Conservation (phyloP, 208 protist species). For the Trypanosoma lewisi region DNA sequence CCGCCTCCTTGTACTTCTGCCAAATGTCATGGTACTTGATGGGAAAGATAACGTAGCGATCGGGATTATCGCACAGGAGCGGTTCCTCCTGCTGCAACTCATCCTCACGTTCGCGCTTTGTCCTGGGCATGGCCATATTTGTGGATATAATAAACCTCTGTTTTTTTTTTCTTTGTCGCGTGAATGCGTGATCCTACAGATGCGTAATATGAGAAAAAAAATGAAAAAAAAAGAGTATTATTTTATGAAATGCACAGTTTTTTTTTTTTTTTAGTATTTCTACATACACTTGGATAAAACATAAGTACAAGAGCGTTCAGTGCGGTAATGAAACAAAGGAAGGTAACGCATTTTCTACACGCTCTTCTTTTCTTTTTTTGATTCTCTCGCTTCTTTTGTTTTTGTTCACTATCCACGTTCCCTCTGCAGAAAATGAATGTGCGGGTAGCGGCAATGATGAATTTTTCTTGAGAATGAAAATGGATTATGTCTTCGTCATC, state of each 20-base stretch:
- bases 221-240: no score
- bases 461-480: no score
- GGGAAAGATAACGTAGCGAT: constrained; percentile 98
- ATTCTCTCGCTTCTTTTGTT: background rate
- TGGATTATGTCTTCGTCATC: no score
- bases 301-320: background rate
- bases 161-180: background rate
- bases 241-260: no score
- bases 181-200: background rate
- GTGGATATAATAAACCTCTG: no score
- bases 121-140: background rate
- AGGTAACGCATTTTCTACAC: background rate
- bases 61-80: constrained; percentile 94
- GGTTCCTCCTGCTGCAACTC: constrained; percentile 76
- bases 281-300: no score
- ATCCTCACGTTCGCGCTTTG: constrained; percentile 12
- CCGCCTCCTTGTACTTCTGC: constrained; percentile 99
- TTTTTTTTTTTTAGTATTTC: no score
- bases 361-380: background rate
- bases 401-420: no score
- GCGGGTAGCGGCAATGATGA: no score
- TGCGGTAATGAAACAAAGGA: background rate
- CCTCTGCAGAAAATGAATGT: no score
- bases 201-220: no score
- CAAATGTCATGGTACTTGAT: constrained; percentile 97